Evolutionary conservation across 768 basidiomycete genomes (phyloP), one percentile per base, ranked within the genome.

Genomic region (Thelephora ganbajun): DNA sequence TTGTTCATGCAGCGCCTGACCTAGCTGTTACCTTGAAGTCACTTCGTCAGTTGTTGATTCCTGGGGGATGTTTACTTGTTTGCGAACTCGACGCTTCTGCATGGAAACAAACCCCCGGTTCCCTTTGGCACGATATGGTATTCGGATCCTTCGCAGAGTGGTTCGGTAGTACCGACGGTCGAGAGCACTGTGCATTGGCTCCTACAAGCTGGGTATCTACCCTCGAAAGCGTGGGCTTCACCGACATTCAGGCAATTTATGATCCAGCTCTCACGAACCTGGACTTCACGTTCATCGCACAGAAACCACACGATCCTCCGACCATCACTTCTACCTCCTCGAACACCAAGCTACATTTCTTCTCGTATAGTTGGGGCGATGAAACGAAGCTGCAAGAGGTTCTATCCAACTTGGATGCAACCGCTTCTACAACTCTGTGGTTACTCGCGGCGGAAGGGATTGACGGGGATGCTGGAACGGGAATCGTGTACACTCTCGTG

Each of bases 71-170:
- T 35, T 30, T 56, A 18, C 45, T 50, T 11, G 35, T 56, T 11
- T 36, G 48, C 19, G 54, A 56, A 20, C 48, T 56, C 12, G 51
- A 52, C 34, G 44, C 44, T 3, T 16, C 33, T 1, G 16, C 39
- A 18, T 41, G 39, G 39, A 41, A 41, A 22, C 18, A 41, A 14
- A 41, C 16, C 11, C 12, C 39, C 14, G 39, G 39, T 4, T 18
- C 18, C 22, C 16, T 41, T 41, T 41, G 39, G 39, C 12, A 47
- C 19, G 37, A 50, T 22, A 47, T 46, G 19, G 33, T 50, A 20
- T 50, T 50, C 19, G 54, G 54, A 7, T 45, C 44, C 23, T 56
- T 56, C 41, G 26, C 43, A 19, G 54, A 56, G 30, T 54, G 54
- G 54, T 48, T 54, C 16, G 42, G 51, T 23, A 48, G 51, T 16